Percentiles rank a stretch among this genome's conserved stretches.
Conservation (phyloP, 2,329 filamentous ascomycete species). For the Kalmusia sp. region DNA sequence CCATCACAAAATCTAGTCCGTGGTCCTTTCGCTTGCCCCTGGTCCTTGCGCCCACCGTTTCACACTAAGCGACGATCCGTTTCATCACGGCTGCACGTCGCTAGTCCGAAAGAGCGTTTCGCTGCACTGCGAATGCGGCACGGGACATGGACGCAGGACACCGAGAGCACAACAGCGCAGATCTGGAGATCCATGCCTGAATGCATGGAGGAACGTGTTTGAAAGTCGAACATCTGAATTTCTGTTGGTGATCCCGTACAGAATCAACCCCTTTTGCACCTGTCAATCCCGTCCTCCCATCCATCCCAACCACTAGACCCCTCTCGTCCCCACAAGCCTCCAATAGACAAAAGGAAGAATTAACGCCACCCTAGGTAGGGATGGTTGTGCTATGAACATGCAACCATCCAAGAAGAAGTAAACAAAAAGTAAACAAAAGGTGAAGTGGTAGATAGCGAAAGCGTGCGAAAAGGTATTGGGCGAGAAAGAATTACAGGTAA, state of each 20-base stretch:
- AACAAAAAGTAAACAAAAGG: too few species aligned
- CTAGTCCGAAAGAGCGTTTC: background rate
- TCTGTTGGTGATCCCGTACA: constrained; percentile 1
- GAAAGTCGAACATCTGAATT: constrained; percentile 18
- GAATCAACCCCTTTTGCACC: background rate
- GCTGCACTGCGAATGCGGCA: background rate
- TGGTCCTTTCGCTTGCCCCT: constrained; percentile 1
- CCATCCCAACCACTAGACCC: background rate
- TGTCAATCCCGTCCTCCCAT: background rate
- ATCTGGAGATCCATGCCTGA: constrained; percentile 5
- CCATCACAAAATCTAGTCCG: background rate
- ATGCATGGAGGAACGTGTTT: background rate
- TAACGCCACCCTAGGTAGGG: constrained; percentile 17
- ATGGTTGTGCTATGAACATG: constrained; percentile 7
- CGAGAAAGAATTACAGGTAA: constrained; percentile 11
- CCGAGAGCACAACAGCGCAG: constrained; percentile 2
- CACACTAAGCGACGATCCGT: constrained; percentile 9
- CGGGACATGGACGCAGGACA: background rate
- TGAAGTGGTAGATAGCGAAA: constrained; percentile 5
- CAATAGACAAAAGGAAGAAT: constrained; percentile 10
- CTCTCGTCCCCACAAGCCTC: background rate
- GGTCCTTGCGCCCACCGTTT: background rate
- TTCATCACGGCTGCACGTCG: background rate
- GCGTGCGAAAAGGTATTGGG: constrained; percentile 12
- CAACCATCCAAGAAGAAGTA: constrained; percentile 14